These are phyloP conservation scores for Artemisia princeps DNA, from an alignment of 140 eudicot genomes.

Conservation along the genomic window DNA sequence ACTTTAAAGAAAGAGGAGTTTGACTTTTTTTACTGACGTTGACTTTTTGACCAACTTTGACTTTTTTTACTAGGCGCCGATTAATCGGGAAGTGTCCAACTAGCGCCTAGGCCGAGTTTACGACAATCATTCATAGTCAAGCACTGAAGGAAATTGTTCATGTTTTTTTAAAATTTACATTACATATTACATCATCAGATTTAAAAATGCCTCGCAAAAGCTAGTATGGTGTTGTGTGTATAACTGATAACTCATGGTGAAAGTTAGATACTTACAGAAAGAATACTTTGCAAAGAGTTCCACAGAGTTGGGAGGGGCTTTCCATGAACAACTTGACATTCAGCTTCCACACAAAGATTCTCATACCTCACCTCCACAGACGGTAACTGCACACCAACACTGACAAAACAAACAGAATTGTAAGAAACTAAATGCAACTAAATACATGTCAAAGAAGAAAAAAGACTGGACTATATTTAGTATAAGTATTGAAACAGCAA, in stretches of 20 bases:
- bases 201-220: too few species aligned
- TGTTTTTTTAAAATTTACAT: too few species aligned
- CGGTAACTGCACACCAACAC: conserved; percentile 49
- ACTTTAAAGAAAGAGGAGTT: too few species aligned
- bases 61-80: too few species aligned
- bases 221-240: too few species aligned
- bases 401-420: conserved; percentile 12
- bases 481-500: background rate
- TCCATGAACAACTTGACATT: conserved; percentile 53
- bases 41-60: too few species aligned
- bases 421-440: background rate
- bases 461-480: background rate
- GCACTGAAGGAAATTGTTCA: too few species aligned
- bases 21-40: too few species aligned
- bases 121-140: too few species aligned
- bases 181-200: background rate
- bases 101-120: too few species aligned
- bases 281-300: conserved; percentile 42
- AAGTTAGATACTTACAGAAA: conserved; percentile 37
- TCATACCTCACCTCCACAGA: conserved; percentile 45
- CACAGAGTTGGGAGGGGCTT: conserved; percentile 61
- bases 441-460: background rate
- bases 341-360: conserved; percentile 44
- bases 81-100: too few species aligned
- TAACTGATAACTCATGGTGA: background rate